Evolutionary conservation across 371 early-diverging fungal species (phyloP).

Genomic region (Nematocida ironsii): DNA sequence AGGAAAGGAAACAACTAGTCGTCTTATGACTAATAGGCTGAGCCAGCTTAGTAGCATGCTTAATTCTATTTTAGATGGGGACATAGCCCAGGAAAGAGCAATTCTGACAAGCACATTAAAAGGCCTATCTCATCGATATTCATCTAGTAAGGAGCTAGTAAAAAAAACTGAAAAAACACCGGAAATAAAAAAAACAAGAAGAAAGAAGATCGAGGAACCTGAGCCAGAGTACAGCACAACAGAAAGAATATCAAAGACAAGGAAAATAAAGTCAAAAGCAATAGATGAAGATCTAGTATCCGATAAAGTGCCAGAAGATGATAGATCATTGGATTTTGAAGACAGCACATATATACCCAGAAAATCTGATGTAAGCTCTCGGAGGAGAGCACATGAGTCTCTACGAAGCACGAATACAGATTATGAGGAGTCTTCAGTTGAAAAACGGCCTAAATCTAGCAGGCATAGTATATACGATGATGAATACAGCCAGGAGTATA

Average conservation of each 20-base stretch:
- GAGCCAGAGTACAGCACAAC: not conserved
- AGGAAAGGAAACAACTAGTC: slow-evolving; percentile 1
- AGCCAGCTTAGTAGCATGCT: not conserved
- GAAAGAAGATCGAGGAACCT: not conserved
- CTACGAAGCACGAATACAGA: not conserved
- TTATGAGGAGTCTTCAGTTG: not conserved
- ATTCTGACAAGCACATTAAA: slow-evolving; percentile 1
- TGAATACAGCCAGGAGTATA: slow-evolving; percentile 15
- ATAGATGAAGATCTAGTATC: not conserved
- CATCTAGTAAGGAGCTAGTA: not conserved
- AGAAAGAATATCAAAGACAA: not conserved
- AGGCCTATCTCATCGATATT: not conserved
- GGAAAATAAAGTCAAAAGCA: not conserved
- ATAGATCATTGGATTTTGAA: not conserved
- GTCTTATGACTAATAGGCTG: slow-evolving; percentile 2
- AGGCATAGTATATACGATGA: slow-evolving; percentile 1
- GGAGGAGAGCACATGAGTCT: not conserved
- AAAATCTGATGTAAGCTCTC: not conserved
- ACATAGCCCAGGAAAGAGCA: not conserved
- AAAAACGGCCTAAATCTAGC: not conserved
- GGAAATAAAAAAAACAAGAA: not conserved
- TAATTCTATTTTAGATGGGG: not conserved
- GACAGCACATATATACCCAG: not conserved
- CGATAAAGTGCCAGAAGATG: not conserved
- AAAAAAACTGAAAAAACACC: not conserved